Conservation (phyloP, 768 basidiomycete species). For the Mycena galericulata region DNA sequence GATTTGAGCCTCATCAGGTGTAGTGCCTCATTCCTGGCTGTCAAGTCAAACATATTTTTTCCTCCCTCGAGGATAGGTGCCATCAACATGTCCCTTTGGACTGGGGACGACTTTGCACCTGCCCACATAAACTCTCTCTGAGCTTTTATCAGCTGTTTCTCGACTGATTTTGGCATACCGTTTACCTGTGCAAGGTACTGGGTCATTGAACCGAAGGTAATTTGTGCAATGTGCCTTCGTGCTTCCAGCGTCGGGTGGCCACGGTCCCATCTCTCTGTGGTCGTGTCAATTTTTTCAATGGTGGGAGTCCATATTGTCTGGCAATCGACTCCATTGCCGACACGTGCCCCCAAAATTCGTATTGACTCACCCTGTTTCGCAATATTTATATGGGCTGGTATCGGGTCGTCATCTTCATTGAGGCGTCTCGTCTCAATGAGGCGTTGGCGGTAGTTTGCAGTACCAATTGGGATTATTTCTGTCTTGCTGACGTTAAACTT, state of each 20-base stretch:
- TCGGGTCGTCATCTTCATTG: not conserved
- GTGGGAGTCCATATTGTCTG: not conserved
- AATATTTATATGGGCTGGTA: not conserved
- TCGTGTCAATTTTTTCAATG: not conserved
- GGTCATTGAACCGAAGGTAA: too few relatives aligned
- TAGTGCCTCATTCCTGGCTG: not conserved
- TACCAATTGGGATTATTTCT: not conserved
- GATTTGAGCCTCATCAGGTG: not conserved
- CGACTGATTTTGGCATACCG: not conserved
- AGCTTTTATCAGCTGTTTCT: not conserved
- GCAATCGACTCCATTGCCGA: not conserved
- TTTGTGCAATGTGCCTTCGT: too few relatives aligned
- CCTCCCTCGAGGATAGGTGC: not conserved
- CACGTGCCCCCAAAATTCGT: not conserved
- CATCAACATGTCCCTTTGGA: not conserved
- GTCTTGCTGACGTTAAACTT: not conserved
- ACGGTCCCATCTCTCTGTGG: not conserved
- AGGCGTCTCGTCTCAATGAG: not conserved
- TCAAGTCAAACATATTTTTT: not conserved
- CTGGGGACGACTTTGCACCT: not conserved
- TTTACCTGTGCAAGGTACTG: too few relatives aligned
- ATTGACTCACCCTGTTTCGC: not conserved
- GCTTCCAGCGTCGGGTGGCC: not conserved
- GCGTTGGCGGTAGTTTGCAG: not conserved
- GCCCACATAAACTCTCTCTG: not conserved